Conservation (phyloP, 2,329 filamentous ascomycete genomes). For the Arthroderma sp. region DNA sequence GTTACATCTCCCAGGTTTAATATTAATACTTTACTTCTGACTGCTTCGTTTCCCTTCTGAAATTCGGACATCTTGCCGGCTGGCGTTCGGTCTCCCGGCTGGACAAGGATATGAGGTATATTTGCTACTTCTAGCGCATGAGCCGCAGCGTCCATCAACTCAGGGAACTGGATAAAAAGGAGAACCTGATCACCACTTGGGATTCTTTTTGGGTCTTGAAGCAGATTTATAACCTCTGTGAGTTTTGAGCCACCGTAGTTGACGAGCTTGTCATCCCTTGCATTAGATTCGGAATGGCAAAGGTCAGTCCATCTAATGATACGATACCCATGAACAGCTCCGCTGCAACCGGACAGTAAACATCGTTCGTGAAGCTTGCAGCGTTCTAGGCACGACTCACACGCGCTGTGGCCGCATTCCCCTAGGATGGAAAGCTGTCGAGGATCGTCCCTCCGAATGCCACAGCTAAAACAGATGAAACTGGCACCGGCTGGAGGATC, state of each 20-base stretch:
- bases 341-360: slow-evolving; percentile 30
- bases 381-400: slow-evolving; percentile 28
- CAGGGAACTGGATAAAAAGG: slow-evolving; percentile 44
- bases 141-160: slow-evolving; percentile 32
- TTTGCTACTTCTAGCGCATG: slow-evolving; percentile 20
- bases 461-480: slow-evolving; percentile 26
- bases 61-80: slow-evolving; percentile 31
- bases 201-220: slow-evolving; percentile 26
- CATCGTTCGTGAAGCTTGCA: slow-evolving; percentile 27
- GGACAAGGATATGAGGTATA: slow-evolving; percentile 29
- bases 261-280: slow-evolving; percentile 14
- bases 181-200: slow-evolving; percentile 39
- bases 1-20: slow-evolving; percentile 46
- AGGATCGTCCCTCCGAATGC: slow-evolving; percentile 18
- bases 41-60: slow-evolving; percentile 26
- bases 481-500: slow-evolving; percentile 7
- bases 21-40: slow-evolving; percentile 41
- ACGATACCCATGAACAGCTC: slow-evolving; percentile 28
- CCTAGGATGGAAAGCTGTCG: slow-evolving; percentile 32
- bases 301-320: slow-evolving; percentile 32
- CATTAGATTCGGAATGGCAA: slow-evolving; percentile 18
- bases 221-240: slow-evolving; percentile 34
- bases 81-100: slow-evolving; percentile 20
- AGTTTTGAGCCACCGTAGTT: slow-evolving; percentile 38
- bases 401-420: slow-evolving; percentile 43